phyloP scores from a whole-genome alignment of 2,329 filamentous ascomycete species.

The Chaetomiaceae sp. region DNA sequence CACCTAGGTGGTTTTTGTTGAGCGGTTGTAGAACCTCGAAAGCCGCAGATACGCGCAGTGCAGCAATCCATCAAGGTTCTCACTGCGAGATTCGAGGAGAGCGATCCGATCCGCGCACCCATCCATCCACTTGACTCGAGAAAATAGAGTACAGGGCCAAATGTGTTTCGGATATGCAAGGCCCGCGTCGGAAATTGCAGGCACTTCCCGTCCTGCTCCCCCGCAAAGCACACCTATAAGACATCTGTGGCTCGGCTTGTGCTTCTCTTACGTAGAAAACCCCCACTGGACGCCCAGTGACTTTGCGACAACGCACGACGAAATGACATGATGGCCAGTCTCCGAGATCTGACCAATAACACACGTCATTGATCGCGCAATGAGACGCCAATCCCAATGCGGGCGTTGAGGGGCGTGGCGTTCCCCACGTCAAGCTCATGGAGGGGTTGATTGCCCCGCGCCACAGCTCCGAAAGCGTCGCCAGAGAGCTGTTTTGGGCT shows the following conservation, averaged over 20 bases:
- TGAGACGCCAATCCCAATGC: conserved; percentile 25
- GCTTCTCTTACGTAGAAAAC: not conserved
- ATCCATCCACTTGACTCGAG: no score
- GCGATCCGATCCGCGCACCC: no score
- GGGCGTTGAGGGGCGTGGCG: conserved; percentile 25
- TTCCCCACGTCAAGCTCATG: conserved; percentile 26
- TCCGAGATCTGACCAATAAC: conserved; percentile 23
- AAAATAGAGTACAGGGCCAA: no score
- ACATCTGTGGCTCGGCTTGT: no score
- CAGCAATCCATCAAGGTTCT: not conserved
- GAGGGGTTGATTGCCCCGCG: conserved; percentile 28
- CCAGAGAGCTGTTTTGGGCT: conserved; percentile 11
- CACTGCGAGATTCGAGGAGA: not conserved
- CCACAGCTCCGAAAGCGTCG: conserved; percentile 1
- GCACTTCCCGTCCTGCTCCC: no score
- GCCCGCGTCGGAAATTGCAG: no score
- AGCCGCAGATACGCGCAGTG: no score
- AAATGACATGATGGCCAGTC: conserved; percentile 28
- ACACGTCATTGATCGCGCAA: conserved; percentile 28
- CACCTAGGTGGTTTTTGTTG: no score
- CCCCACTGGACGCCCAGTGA: conserved; percentile 3
- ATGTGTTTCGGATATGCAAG: no score
- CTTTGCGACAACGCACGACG: conserved; percentile 22
- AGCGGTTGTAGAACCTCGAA: no score
- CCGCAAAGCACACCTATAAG: no score